Percentiles rank a stretch among this genome's conserved stretches.
Evolutionary conservation across 495 filamentous ascomycete genomes (phyloP).

Genomic region (Penicillium egyptiacum): DNA sequence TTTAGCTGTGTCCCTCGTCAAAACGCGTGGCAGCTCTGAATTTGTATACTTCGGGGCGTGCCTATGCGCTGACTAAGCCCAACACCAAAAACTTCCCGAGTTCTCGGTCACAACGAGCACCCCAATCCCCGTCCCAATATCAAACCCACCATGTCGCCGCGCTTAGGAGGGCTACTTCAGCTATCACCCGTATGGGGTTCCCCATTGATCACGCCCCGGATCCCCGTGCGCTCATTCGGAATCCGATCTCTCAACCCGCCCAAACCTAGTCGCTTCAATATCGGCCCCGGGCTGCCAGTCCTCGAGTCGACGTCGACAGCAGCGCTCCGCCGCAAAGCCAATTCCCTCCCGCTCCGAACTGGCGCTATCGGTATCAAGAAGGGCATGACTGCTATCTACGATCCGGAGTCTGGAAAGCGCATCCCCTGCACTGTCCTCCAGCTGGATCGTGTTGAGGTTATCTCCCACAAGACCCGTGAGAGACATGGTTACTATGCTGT

Average conservation of each 20-base stretch:
- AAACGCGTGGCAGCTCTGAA: neutral
- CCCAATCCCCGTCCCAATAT: constrained; percentile 6
- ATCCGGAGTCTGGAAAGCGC: constrained; percentile 69
- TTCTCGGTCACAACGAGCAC: constrained; percentile 4
- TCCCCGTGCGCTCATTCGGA: constrained; percentile 39
- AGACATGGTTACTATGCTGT: constrained; percentile 90
- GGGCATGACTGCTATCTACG: constrained; percentile 91
- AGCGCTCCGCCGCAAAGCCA: constrained; percentile 74
- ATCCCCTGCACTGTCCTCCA: constrained; percentile 90
- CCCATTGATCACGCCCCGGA: constrained; percentile 21
- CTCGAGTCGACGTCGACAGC: constrained; percentile 73
- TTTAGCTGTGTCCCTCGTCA: too few species aligned
- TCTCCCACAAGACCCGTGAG: constrained; percentile 76
- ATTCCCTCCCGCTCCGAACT: constrained; percentile 74
- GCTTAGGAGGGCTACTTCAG: constrained; percentile 39
- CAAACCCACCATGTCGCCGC: constrained; percentile 34
- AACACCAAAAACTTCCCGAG: constrained; percentile 26
- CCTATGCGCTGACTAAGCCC: constrained; percentile 6
- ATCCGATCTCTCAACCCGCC: constrained; percentile 53
- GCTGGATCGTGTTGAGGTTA: constrained; percentile 85
- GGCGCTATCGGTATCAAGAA: constrained; percentile 85
- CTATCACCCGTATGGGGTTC: constrained; percentile 27
- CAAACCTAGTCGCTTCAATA: constrained; percentile 48
- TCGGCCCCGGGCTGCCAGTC: constrained; percentile 45
- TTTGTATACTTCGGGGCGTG: neutral